Conservation (phyloP, 2,329 filamentous ascomycete genomes). For the Colletotrichum tamarilloi region DNA sequence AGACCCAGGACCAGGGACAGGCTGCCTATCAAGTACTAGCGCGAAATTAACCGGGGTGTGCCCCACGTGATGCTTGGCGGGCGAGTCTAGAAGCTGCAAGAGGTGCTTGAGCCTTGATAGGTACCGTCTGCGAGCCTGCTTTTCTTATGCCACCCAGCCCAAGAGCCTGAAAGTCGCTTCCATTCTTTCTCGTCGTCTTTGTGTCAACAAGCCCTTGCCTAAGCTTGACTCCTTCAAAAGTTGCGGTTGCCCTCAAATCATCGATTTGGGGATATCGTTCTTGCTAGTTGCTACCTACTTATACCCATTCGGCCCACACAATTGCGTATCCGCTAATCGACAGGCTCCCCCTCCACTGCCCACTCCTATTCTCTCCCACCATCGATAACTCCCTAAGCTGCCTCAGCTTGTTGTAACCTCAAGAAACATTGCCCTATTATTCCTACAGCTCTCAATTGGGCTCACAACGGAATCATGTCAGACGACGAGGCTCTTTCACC, state of each 20-base stretch:
- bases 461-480: conserved; percentile 39
- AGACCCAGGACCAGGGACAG: conserved; percentile 5
- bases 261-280: conserved; percentile 17
- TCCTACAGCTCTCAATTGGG: conserved; percentile 4
- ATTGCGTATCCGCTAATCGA: conserved; percentile 36
- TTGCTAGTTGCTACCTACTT: neutral
- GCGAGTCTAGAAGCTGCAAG: conserved; percentile 18
- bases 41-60: conserved; percentile 16
- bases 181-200: conserved; percentile 3
- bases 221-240: neutral
- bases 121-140: conserved; percentile 11
- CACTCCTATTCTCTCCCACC: conserved; percentile 33
- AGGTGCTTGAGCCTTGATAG: conserved; percentile 1
- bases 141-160: conserved; percentile 10
- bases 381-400: conserved; percentile 17
- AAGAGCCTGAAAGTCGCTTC: conserved; percentile 3
- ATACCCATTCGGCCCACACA: conserved; percentile 21
- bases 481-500: conserved; percentile 52
- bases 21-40: conserved; percentile 26
- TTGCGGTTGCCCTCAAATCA: neutral
- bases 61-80: conserved; percentile 34
- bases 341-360: conserved; percentile 27
- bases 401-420: conserved; percentile 3
- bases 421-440: neutral
- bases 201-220: conserved; percentile 15